Evolutionary conservation across 306 rosid genomes (phyloP).

Genomic region (Lablab purpureus): DNA sequence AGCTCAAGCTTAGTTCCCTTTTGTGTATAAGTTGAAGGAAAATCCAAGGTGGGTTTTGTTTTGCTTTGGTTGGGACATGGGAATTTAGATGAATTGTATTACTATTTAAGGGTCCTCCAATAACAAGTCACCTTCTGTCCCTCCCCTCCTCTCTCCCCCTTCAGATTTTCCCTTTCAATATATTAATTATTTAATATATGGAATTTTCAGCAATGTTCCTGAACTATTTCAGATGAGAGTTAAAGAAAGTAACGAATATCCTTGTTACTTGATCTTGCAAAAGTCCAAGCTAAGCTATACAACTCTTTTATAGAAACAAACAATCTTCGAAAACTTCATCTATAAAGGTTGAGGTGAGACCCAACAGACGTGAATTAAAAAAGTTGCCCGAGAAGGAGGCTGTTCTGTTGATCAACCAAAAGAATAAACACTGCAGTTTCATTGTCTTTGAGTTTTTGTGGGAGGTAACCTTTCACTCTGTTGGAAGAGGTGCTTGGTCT

Average conservation of each 20-base stretch:
- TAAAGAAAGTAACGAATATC: not conserved
- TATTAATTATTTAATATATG: not conserved
- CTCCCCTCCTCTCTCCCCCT: not conserved
- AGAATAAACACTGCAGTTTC: not conserved
- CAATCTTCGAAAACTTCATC: not conserved
- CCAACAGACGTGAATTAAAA: not conserved
- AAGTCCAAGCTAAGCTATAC: not conserved
- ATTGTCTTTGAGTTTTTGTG: conserved; percentile 4
- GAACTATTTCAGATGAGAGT: conserved; percentile 9
- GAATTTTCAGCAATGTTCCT: conserved; percentile 11
- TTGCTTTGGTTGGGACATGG: conserved; percentile 1
- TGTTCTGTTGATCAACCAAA: not conserved
- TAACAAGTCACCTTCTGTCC: not conserved
- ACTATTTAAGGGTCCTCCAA: not conserved
- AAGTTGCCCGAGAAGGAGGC: not conserved
- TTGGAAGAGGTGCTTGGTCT: conserved; percentile 23
- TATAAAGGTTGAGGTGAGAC: conserved; percentile 23
- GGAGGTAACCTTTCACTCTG: conserved; percentile 24
- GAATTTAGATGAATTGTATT: conserved; percentile 5
- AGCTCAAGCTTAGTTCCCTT: conserved; percentile 9
- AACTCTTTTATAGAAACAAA: not conserved
- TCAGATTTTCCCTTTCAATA: not conserved
- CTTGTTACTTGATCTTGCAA: not conserved
- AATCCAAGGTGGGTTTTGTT: not conserved
- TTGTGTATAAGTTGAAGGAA: not conserved